These are phyloP conservation scores for Furcasterigmium furcatum DNA, from an alignment of 2,329 filamentous ascomycete genomes.

Conservation along the genomic window DNA sequence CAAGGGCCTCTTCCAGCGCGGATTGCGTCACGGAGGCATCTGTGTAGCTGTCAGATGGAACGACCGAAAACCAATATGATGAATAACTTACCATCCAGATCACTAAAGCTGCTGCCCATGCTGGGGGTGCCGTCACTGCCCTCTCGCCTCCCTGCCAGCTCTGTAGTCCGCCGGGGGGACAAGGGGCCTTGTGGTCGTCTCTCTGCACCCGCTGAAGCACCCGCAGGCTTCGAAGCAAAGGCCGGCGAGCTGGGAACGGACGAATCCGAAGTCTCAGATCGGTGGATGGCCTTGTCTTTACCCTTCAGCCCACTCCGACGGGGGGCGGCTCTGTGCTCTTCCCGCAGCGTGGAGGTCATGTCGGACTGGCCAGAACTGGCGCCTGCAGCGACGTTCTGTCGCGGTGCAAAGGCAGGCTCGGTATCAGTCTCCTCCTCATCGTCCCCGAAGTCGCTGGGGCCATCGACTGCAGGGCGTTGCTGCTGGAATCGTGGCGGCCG, in stretches of 20 bases:
- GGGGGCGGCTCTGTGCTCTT: slow-evolving; percentile 34
- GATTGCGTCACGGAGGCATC: slow-evolving; percentile 80
- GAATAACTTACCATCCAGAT: slow-evolving; percentile 63
- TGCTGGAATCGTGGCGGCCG: slow-evolving; percentile 51
- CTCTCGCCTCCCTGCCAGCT: slow-evolving; percentile 53
- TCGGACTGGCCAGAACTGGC: slow-evolving; percentile 23
- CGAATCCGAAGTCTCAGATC: slow-evolving; percentile 61
- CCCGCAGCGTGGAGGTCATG: slow-evolving; percentile 50
- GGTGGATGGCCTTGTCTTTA: slow-evolving; percentile 30
- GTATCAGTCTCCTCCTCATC: slow-evolving; percentile 53
- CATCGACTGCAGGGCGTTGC: slow-evolving; percentile 8
- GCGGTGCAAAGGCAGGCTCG: slow-evolving; percentile 53
- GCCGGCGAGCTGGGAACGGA: slow-evolving; percentile 50
- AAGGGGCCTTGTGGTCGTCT: slow-evolving; percentile 37
- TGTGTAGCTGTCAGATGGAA: slow-evolving; percentile 24
- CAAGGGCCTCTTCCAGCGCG: slow-evolving; percentile 73
- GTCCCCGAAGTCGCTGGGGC: slow-evolving; percentile 14
- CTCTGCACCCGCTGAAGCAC: slow-evolving; percentile 25
- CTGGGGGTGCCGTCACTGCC: slow-evolving; percentile 73
- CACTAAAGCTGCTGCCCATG: slow-evolving; percentile 84
- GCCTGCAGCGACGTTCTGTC: slow-evolving; percentile 10
- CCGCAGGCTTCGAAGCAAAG: slow-evolving; percentile 21
- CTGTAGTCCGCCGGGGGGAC: slow-evolving; percentile 57
- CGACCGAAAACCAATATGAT: slow-evolving; percentile 2
- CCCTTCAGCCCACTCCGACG: slow-evolving; percentile 16